A percentile compares a stretch with the other conserved stretches of the same genome.
Evolutionary conservation across 116 monocot species (phyloP).

Genomic region (Cymodocea nodosa): DNA sequence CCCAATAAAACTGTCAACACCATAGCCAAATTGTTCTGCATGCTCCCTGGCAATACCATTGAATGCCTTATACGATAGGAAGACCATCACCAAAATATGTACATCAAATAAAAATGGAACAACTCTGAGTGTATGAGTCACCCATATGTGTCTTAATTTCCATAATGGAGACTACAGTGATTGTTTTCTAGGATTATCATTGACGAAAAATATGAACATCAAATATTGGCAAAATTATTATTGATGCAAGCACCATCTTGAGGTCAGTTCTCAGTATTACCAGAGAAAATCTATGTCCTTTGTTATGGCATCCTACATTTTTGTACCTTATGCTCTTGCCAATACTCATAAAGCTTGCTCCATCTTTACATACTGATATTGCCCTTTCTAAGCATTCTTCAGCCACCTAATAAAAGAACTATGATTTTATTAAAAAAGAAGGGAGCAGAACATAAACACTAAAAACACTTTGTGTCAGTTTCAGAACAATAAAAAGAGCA

Average conservation of each 20-base stretch:
- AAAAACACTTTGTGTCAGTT: too few relatives aligned
- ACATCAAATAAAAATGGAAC: background rate
- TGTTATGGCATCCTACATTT: background rate
- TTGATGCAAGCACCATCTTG: background rate
- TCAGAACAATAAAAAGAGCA: too few relatives aligned
- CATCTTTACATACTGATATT: constrained; percentile 80
- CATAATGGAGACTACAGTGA: too few relatives aligned
- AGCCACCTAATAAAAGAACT: constrained; percentile 12
- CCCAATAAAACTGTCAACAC: constrained; percentile 79
- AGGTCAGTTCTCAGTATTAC: background rate
- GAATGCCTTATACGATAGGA: background rate
- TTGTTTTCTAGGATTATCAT: too few relatives aligned
- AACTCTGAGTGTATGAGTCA: background rate
- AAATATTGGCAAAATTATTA: background rate
- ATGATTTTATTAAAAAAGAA: background rate
- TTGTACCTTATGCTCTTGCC: constrained; percentile 80
- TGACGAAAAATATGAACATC: background rate
- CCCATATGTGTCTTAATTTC: too few relatives aligned
- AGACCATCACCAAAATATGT: background rate
- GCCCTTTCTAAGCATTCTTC: constrained; percentile 87
- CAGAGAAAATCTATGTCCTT: background rate
- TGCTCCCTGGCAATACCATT: constrained; percentile 31
- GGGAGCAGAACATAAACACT: background rate
- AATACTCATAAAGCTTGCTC: constrained; percentile 75
- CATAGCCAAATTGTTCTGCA: constrained; percentile 75